A percentile compares a stretch with the other conserved stretches of the same genome.
Conservation (phyloP, 1,284 basidiomycete genomes). For the Trametes sp. region DNA sequence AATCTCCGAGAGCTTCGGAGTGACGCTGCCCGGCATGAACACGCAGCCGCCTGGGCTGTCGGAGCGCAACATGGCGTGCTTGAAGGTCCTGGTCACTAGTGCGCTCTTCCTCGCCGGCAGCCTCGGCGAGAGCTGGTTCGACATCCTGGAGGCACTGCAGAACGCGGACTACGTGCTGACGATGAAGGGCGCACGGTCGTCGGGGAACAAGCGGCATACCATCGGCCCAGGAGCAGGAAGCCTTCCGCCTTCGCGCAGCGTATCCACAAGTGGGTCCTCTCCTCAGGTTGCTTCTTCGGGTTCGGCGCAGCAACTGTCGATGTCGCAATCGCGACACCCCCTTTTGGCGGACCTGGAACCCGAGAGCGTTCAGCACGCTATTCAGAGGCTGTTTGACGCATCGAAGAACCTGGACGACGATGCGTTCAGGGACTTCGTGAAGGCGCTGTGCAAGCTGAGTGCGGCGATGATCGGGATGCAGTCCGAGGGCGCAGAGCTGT, state of each 20-base stretch:
- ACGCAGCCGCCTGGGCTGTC: constrained; percentile 77
- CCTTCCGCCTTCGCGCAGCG: constrained; percentile 39
- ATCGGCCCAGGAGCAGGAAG: constrained; percentile 44
- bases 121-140: constrained; percentile 90
- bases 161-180: constrained; percentile 92
- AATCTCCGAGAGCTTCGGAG: constrained; percentile 77
- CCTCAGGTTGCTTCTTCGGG: constrained; percentile 14
- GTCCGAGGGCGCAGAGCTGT: constrained; percentile 48
- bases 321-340: constrained; percentile 53
- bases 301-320: constrained; percentile 18
- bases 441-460: constrained; percentile 85
- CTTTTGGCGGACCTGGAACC: constrained; percentile 78
- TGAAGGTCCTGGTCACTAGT: constrained; percentile 84
- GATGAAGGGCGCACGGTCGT: constrained; percentile 52
- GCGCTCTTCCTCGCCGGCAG: constrained; percentile 86
- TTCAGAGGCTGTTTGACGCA: constrained; percentile 85
- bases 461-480: constrained; percentile 91
- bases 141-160: constrained; percentile 89
- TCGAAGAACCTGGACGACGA: constrained; percentile 84
- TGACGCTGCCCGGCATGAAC: constrained; percentile 47
- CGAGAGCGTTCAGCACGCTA: constrained; percentile 74
- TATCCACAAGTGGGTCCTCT: constrained; percentile 16
- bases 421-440: constrained; percentile 85
- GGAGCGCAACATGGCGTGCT: constrained; percentile 89
- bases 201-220: constrained; percentile 46